Conservation (phyloP, 169 alveolate species). For the Toxoplasma gondii region DNA sequence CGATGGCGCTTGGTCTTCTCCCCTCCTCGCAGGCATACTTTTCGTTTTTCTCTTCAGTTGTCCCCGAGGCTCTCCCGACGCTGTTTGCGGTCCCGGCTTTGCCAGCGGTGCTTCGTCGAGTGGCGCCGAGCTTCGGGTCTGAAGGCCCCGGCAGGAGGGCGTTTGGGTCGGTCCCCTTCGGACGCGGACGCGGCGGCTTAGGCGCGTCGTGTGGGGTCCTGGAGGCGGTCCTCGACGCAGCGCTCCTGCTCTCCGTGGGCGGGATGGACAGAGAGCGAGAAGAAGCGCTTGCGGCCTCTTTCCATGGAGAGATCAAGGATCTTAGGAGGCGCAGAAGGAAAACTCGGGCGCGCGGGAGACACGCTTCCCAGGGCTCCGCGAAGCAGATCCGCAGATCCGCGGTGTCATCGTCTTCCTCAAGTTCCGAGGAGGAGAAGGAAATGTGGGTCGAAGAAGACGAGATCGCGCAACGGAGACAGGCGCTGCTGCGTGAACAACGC, state of each 20-base stretch:
- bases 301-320: neutral
- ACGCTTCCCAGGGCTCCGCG: neutral
- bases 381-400: neutral
- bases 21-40: slow-evolving; percentile 50
- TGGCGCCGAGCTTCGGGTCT: slow-evolving; percentile 41
- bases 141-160: neutral
- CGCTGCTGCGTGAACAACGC: neutral
- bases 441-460: neutral
- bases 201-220: slow-evolving; percentile 36
- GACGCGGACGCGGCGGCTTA: neutral
- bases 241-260: slow-evolving; percentile 58
- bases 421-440: slow-evolving; percentile 41
- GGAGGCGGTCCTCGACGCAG: slow-evolving; percentile 59
- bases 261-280: slow-evolving; percentile 49
- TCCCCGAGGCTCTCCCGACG: slow-evolving; percentile 58
- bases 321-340: slow-evolving; percentile 42
- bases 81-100: slow-evolving; percentile 46
- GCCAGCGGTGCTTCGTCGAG: slow-evolving; percentile 43
- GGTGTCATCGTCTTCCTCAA: slow-evolving; percentile 28
- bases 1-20: too few relatives aligned
- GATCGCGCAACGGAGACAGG: neutral
- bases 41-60: slow-evolving; percentile 36
- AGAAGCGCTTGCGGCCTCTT: slow-evolving; percentile 46
- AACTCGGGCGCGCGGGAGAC: neutral
- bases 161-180: neutral